Evolutionary conservation across 2,329 filamentous ascomycete genomes (phyloP), one percentile per base, ranked within the genome.

Genomic region (Fusarium scirpi): DNA sequence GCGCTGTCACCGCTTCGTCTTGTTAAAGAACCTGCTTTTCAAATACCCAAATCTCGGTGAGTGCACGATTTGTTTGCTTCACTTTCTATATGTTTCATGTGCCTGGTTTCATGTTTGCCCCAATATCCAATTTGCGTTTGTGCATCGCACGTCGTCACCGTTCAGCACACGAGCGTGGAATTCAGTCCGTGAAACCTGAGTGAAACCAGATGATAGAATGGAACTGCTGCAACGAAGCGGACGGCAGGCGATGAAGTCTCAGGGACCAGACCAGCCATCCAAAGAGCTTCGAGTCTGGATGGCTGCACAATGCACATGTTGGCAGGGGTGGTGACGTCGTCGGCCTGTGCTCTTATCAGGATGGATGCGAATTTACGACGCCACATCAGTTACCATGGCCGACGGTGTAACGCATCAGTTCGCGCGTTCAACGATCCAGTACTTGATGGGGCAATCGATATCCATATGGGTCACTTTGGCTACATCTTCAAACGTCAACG

Each of bases 241-340:
- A 34, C 38, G 62, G 45, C 59, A 55, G 68, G 56, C 18, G 38
- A 56, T 45, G 52, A 58, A 53, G 43, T 60, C 62, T 55, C 56
- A 71, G 65, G 55, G 48, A 58, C 56, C 59, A 61, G 69, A 45
- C 58, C 64, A 53, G 60, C 59, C 57, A 60, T 62, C 22, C 27
- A 52, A 45, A 68, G 52, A 58, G 29, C 57, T 55, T 67, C 44
- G 15, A 66, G 48, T 51, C 44, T 32, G 30, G 54, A 65, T 70
- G 44, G 43, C 43, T 58, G 45, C 54, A 57, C 63, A 59, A 38
- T 38, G 34, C 34, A 38, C 34, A 34, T 67, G 51, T 30, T 48
- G 59, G 45, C 53, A 58, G 58, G 58, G 60, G 47, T 59, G 65
- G 61, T 71, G 69, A 71, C 69, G 69, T 71, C 69, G 69, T 47